Evolutionary conservation across 2,329 filamentous ascomycete species (phyloP).

Genomic region (Fusarium sp.): DNA sequence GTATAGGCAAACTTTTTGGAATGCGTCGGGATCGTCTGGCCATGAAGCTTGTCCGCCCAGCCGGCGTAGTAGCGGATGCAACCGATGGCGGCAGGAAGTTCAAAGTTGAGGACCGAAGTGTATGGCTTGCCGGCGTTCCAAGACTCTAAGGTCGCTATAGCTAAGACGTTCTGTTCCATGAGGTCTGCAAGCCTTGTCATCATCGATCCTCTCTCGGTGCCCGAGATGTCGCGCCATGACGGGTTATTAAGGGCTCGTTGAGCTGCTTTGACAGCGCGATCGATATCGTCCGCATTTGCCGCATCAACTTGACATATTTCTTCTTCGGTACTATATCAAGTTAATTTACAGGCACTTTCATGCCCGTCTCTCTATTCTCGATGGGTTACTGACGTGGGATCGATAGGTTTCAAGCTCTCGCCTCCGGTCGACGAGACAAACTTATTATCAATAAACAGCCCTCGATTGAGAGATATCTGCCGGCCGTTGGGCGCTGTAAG

Average conservation of each 20-base stretch:
- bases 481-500: slow-evolving; percentile 67
- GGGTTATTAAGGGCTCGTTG: slow-evolving; percentile 75
- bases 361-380: rapidly evolving
- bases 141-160: slow-evolving; percentile 70
- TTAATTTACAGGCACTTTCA: not conserved
- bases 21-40: slow-evolving; percentile 78
- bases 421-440: slow-evolving; percentile 72
- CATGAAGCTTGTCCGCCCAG: slow-evolving; percentile 83
- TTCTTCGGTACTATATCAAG: slow-evolving; percentile 42
- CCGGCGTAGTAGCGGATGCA: slow-evolving; percentile 80
- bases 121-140: slow-evolving; percentile 85
- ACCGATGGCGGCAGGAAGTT: slow-evolving; percentile 61
- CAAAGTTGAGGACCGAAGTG: slow-evolving; percentile 72
- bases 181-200: slow-evolving; percentile 79
- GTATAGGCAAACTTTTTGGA: slow-evolving; percentile 80
- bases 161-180: slow-evolving; percentile 70
- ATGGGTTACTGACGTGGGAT: slow-evolving; percentile 56
- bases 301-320: slow-evolving; percentile 50
- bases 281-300: slow-evolving; percentile 46
- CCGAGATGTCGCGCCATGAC: slow-evolving; percentile 75
- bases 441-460: slow-evolving; percentile 83
- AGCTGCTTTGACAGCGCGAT: slow-evolving; percentile 58
- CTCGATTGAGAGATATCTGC: slow-evolving; percentile 74
- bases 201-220: slow-evolving; percentile 74
- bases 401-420: slow-evolving; percentile 69